A percentile compares a stretch with the other conserved stretches of the same genome.
phyloP scores from a whole-genome alignment of 805 yeast genomes.

The Monosporozyma yasuniensis region DNA sequence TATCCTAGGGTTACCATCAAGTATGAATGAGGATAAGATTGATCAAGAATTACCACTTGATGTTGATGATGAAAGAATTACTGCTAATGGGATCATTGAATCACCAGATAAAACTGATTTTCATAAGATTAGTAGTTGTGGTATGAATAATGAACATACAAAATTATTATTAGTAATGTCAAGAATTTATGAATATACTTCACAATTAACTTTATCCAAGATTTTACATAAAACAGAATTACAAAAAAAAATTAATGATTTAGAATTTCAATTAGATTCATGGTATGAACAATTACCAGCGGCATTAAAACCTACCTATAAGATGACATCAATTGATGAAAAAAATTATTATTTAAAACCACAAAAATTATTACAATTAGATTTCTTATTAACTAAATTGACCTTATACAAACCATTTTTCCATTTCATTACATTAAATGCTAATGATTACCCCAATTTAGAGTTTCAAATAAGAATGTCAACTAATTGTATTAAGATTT shows the following conservation, averaged over 20 bases:
- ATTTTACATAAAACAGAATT: constrained; percentile 2
- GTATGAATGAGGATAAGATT: constrained; percentile 66
- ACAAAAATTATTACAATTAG: constrained; percentile 60
- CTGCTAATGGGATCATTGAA: constrained; percentile 41
- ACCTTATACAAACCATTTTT: constrained; percentile 82
- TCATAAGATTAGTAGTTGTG: constrained; percentile 45
- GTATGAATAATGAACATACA: constrained; percentile 81
- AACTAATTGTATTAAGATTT: constrained; percentile 73
- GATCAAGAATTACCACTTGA: constrained; percentile 84
- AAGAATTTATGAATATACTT: constrained; percentile 8
- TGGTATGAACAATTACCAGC: constrained; percentile 69
- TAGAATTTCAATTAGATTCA: constrained; percentile 58
- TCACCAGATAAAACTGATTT: constrained; percentile 12
- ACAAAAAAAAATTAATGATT: constrained; percentile 38
- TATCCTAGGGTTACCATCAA: constrained; percentile 74
- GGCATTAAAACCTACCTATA: constrained; percentile 59
- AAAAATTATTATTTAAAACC: constrained; percentile 59
- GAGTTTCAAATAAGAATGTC: constrained; percentile 63
- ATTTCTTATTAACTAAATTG: constrained; percentile 68
- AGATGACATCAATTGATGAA: constrained; percentile 22
- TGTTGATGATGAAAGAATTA: constrained; percentile 78
- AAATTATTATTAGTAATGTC: constrained; percentile 54
- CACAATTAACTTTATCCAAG: constrained; percentile 5
- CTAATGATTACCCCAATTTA: constrained; percentile 36
- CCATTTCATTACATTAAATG: constrained; percentile 45